Evolutionary conservation across 768 basidiomycete genomes (phyloP).

Genomic region (Kwoniella botswanensis): DNA sequence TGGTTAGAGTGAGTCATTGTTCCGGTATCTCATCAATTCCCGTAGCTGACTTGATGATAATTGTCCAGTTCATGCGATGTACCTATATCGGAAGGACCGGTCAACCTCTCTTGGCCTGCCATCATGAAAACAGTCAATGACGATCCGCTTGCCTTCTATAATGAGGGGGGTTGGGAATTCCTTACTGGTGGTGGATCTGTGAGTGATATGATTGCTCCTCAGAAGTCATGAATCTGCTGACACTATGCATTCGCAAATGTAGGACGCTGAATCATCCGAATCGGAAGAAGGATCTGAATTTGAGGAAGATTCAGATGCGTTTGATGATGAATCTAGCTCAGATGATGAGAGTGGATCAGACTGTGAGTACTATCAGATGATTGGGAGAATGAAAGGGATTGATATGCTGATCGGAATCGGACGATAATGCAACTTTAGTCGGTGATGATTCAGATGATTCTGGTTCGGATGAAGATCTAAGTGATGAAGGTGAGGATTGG

Average conservation of each 20-base stretch:
- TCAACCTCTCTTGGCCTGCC: constrained; percentile 96
- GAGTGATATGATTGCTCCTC: constrained; percentile 39
- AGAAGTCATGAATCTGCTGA: too few relatives aligned
- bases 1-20: constrained; percentile 84
- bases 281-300: constrained; percentile 51
- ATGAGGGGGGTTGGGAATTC: constrained; percentile 94
- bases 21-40: constrained; percentile 20
- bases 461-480: constrained; percentile 49
- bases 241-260: neutral
- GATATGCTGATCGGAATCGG: constrained; percentile 43
- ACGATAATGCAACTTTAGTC: constrained; percentile 59
- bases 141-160: constrained; percentile 92
- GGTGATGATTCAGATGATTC: constrained; percentile 49
- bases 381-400: constrained; percentile 51
- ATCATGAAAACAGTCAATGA: constrained; percentile 99
- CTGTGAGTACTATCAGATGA: constrained; percentile 56
- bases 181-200: constrained; percentile 75
- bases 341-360: constrained; percentile 64
- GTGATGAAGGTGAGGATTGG: constrained; percentile 83
- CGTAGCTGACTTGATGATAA: constrained; percentile 90
- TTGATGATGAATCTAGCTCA: constrained; percentile 60
- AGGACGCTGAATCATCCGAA: constrained; percentile 57
- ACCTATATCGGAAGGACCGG: constrained; percentile 89
- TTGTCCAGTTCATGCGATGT: constrained; percentile 87
- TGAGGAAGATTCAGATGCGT: constrained; percentile 59